Percentiles rank a stretch among this genome's conserved stretches.
These are phyloP conservation scores for Lithohypha guttulata DNA, from an alignment of 2,329 filamentous ascomycete species.

Conservation along the genomic window DNA sequence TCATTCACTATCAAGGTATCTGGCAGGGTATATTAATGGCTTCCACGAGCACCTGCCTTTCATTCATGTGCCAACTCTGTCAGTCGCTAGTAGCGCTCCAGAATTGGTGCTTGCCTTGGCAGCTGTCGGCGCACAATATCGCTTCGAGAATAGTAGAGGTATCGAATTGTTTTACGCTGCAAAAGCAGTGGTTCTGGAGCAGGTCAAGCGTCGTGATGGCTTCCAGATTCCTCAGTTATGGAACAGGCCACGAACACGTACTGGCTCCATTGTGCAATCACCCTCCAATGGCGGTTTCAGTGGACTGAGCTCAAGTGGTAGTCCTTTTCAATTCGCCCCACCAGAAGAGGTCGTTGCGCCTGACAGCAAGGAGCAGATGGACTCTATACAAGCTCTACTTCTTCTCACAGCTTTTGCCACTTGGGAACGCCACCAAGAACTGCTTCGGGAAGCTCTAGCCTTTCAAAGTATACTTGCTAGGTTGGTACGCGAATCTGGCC, in stretches of 20 bases:
- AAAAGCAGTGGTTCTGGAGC: slow-evolving; percentile 43
- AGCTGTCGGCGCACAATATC: slow-evolving; percentile 40
- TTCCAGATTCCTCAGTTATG: slow-evolving; percentile 33
- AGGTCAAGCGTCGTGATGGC: slow-evolving; percentile 41
- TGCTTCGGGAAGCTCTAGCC: slow-evolving; percentile 46
- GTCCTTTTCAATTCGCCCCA: slow-evolving; percentile 31
- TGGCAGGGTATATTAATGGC: slow-evolving; percentile 43
- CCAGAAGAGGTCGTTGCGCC: slow-evolving; percentile 19
- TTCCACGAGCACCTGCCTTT: slow-evolving; percentile 43
- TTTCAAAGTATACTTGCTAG: slow-evolving; percentile 47
- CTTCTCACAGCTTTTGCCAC: slow-evolving; percentile 49
- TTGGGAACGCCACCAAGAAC: slow-evolving; percentile 48
- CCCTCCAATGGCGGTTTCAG: slow-evolving; percentile 32
- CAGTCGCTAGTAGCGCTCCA: slow-evolving; percentile 33
- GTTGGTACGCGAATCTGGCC: slow-evolving; percentile 44
- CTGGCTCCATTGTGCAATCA: slow-evolving; percentile 28
- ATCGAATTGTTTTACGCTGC: slow-evolving; percentile 49
- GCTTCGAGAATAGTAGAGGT: slow-evolving; percentile 40
- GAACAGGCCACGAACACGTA: slow-evolving; percentile 32
- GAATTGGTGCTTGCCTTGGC: slow-evolving; percentile 43
- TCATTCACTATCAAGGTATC: slow-evolving; percentile 38
- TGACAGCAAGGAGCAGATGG: slow-evolving; percentile 38
- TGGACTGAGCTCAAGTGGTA: slow-evolving; percentile 28
- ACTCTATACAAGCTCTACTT: slow-evolving; percentile 40
- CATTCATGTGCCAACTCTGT: slow-evolving; percentile 40